Evolutionary conservation across 2,329 filamentous ascomycete genomes (phyloP), one percentile per base, ranked within the genome.

Genomic region (Salinomyces thailandicus): DNA sequence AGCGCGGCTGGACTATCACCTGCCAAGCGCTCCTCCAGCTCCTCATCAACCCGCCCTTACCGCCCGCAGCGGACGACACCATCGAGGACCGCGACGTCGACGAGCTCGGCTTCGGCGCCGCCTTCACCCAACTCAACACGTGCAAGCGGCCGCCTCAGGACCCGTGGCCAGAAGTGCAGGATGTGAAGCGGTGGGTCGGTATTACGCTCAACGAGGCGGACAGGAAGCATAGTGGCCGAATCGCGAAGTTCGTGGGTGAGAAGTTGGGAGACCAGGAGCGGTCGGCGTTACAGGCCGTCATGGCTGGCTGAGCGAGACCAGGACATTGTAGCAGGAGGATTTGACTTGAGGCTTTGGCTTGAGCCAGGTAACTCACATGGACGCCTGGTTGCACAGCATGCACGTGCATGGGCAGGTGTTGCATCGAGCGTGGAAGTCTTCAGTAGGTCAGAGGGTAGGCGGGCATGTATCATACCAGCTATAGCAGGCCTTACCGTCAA

Each of bases 121-220:
- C 86, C 6, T 98, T 93, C 63, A 96, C 91, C 1, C 80, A 84
- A 19, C 73, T 98, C 44, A 93, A 89, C 64, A 95, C 89, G 0
- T 91, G 89, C 66, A 85, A 81, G 58, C 78, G 78, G 41, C 67
- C 75, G 3, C 64, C 74, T 1, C 72, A 71, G 35, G 91, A 96
- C 57, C 81, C 87, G 14, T 96, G 86, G 68, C 81, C 87, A 1
- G 82, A 95, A 43, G 77, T 94, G 11, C 72, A 75, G 4, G 79
- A 86, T 37, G 82, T 85, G 36, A 81, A 81, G 58, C 60, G 57
- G 7, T 98, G 89, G 89, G 87, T 94, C n/a, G 71, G 81, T 38
- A 66, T 73, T 45, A 86, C 85, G 57, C 66, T 95, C 54, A 80
- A 79, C 54, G 75, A 79, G 22, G 85, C 85, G 5, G 85, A 95